Evolutionary conservation across 148 eudicot species (phyloP).

Genomic region (Camellia granthamiana): DNA sequence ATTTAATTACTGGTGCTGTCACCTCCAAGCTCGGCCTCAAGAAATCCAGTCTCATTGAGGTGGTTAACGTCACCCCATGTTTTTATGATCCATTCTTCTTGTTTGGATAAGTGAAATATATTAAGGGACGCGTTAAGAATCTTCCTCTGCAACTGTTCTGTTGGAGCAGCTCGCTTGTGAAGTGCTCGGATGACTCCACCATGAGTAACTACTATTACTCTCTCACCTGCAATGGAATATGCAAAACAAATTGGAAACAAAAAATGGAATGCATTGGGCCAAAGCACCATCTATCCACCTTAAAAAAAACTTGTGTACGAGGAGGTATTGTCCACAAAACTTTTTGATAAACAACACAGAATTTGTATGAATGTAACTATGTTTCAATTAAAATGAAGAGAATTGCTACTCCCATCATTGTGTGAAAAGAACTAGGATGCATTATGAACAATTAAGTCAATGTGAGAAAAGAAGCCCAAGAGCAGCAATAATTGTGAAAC

Average conservation of each 20-base stretch:
- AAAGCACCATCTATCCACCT: conserved; percentile 3
- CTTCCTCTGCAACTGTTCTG: conserved; percentile 30
- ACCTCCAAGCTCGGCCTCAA: conserved; percentile 48
- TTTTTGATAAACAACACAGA: neutral
- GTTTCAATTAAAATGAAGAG: neutral
- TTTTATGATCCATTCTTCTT: conserved; percentile 50
- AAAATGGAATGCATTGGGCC: neutral
- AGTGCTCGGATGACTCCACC: conserved; percentile 57
- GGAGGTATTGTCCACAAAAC: neutral
- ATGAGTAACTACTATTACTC: conserved; percentile 52
- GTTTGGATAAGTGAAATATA: conserved; percentile 34
- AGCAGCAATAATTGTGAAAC: neutral
- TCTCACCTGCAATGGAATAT: conserved; percentile 35
- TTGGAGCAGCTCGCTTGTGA: conserved; percentile 40
- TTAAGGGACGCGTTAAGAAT: conserved; percentile 48
- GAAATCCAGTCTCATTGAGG: conserved; percentile 34
- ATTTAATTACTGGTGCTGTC: conserved; percentile 28
- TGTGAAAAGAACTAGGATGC: neutral
- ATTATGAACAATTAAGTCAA: neutral
- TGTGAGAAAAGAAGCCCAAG: conserved; percentile 3
- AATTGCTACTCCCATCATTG: neutral
- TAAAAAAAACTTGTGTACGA: neutral
- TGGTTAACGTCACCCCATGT: conserved; percentile 55
- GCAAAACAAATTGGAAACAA: neutral
- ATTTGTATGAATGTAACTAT: neutral